Percentiles rank a stretch among this genome's conserved stretches.
Conservation (phyloP, 1,139 yeast species). For the Yamadazyma triangularis region DNA sequence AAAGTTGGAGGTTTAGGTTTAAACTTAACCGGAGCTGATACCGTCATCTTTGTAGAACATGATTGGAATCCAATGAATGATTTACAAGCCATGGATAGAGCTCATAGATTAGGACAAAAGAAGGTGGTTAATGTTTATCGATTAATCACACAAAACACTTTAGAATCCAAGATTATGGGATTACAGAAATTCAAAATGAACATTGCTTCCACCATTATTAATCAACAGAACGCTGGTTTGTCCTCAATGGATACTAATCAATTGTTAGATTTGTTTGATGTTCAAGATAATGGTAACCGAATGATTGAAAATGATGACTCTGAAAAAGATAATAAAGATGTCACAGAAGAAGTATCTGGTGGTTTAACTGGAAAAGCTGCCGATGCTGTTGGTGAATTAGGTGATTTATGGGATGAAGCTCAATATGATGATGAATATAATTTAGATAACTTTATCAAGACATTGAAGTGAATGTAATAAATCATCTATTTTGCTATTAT, state of each 20-base stretch:
- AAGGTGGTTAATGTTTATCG: constrained; percentile 95
- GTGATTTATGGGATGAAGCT: constrained; percentile 95
- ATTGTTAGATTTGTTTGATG: constrained; percentile 82
- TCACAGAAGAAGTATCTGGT: constrained; percentile 53
- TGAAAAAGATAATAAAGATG: constrained; percentile 20
- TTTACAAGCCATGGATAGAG: constrained; percentile 98
- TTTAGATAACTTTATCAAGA: constrained; percentile 85
- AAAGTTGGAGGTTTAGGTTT: constrained; percentile 98
- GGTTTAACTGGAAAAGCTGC: constrained; percentile 64
- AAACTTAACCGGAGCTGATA: constrained; percentile 97
- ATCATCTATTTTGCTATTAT: no score
- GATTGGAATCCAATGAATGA: constrained; percentile 99
- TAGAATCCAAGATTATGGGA: constrained; percentile 98
- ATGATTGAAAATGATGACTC: constrained; percentile 24
- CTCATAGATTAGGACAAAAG: constrained; percentile 96
- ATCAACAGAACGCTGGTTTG: constrained; percentile 93
- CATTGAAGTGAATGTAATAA: constrained; percentile 40
- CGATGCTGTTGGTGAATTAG: constrained; percentile 77
- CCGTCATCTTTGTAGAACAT: constrained; percentile 96
- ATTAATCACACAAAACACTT: constrained; percentile 83
- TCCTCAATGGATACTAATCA: constrained; percentile 97
- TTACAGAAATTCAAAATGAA: constrained; percentile 96
- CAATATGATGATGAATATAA: constrained; percentile 97
- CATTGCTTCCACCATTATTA: constrained; percentile 92
- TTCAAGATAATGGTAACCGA: constrained; percentile 52